Base-by-base conservation (phyloP, 169 alveolate species). In the Plasmodium inui region DNA sequence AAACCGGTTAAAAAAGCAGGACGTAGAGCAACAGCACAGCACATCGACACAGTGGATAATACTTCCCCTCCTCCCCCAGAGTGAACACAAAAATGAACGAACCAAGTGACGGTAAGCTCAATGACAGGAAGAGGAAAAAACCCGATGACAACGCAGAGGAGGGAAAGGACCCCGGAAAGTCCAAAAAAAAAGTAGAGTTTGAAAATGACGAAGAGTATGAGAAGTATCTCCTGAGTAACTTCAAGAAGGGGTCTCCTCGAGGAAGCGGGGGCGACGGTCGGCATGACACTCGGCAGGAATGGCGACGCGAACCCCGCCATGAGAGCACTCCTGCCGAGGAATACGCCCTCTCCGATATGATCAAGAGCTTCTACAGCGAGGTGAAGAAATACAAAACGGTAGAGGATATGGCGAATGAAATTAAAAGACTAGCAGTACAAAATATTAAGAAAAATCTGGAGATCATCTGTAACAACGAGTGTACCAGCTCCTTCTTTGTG, bases 161-260 rank as follows among this genome's bases (percentile, higher is more conserved):
- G 5, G 80, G 81, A 9, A 41, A 86, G 39, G 89, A 55, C 39
- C 19, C 46, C 0, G 50, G 71, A 3, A 79, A 61, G 19, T 39
- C 50, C 30, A 89, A 55, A 34, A 86, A 86, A 86, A 80, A 53
- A 22, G 71, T 89, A 3, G 94, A 89, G 22, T 89, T 89, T 89
- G 94, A 89, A 37, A 80, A 80, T 89, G 94, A 89, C 46, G 94
- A 89, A 22, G 94, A 89, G 39, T 89, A 10, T 89, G 94, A 89
- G 78, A 89, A 79, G 71, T 89, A 80, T 50, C 74, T 89, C 8
- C 3, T 89, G 72, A 72, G 41, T 79, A n/a, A 57, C 46, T 89
- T 89, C 82, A 89, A 89, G 82, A 89, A 89, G 46, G 70, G 72
- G 17, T 32, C 55, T 46, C 32, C 22, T 26, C 6, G 14, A 0